Conservation (phyloP, 1,139 yeast species). For the Scheffersomyces segobiensis region DNA sequence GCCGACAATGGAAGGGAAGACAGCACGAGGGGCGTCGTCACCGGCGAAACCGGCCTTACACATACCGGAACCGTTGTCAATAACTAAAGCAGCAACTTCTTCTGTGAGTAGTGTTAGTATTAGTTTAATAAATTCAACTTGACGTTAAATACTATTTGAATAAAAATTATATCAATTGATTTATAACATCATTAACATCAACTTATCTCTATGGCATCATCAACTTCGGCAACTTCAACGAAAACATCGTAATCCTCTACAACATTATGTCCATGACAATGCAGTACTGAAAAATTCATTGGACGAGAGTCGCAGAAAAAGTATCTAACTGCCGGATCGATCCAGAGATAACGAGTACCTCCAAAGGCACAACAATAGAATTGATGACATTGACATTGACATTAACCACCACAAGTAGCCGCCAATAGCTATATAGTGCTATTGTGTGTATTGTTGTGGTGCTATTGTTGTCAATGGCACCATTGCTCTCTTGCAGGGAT, state of each 20-base stretch:
- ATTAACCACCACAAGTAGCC: not conserved
- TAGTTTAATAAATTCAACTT: conserved; percentile 2
- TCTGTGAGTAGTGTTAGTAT: conserved; percentile 33
- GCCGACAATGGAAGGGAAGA: conserved; percentile 99
- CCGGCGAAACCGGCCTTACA: conserved; percentile 99
- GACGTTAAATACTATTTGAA: too few relatives aligned
- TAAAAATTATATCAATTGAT: conserved; percentile 1
- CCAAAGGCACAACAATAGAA: not conserved
- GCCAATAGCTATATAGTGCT: not conserved
- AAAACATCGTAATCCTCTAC: not conserved
- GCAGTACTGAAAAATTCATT: not conserved
- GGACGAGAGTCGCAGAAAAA: not conserved
- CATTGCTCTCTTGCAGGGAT: not conserved
- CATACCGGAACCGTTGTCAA: conserved; percentile 99
- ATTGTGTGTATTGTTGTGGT: not conserved
- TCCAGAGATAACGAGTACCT: not conserved
- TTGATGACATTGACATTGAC: not conserved
- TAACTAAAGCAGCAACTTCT: conserved; percentile 76
- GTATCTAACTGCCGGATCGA: not conserved
- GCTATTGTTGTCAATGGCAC: not conserved
- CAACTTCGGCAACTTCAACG: not conserved
- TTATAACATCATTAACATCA: not conserved
- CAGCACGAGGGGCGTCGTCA: conserved; percentile 99
- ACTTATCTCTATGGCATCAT: not conserved
- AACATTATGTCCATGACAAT: not conserved